These are phyloP conservation scores for Penicillium canariense DNA, from an alignment of 495 filamentous ascomycete species.

Conservation along the genomic window DNA sequence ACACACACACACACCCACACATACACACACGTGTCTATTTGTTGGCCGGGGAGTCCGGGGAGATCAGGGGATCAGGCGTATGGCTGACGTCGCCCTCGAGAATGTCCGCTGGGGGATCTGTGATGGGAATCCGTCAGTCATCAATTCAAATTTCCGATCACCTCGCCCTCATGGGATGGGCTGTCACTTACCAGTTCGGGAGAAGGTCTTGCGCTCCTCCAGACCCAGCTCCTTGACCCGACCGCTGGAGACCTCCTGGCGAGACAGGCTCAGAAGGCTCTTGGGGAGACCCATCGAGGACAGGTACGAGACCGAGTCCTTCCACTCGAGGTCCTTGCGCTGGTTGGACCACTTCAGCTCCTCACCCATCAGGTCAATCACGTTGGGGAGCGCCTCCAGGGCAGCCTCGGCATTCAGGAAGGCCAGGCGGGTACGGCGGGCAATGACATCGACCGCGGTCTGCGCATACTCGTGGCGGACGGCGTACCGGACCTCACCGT, in stretches of 20 bases:
- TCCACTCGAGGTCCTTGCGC: constrained; percentile 83
- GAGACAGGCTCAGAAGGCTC: constrained; percentile 65
- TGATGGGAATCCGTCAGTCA: constrained; percentile 21
- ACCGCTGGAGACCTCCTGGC: constrained; percentile 76
- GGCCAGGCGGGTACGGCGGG: constrained; percentile 80
- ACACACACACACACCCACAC: too few relatives aligned
- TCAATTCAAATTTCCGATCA: background rate
- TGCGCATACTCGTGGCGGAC: constrained; percentile 91
- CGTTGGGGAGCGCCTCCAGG: constrained; percentile 78
- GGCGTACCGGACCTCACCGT: constrained; percentile 91
- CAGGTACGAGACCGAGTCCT: constrained; percentile 71
- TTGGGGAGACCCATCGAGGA: constrained; percentile 85
- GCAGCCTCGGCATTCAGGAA: constrained; percentile 96
- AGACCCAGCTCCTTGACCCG: constrained; percentile 67
- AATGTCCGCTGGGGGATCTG: constrained; percentile 59
- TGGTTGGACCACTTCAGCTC: constrained; percentile 80
- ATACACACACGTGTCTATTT: constrained; percentile 40
- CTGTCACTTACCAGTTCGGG: constrained; percentile 61
- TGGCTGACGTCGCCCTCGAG: constrained; percentile 44
- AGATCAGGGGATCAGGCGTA: constrained; percentile 32
- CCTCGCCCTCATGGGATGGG: too few relatives aligned
- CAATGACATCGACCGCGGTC: constrained; percentile 88
- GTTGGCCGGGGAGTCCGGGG: constrained; percentile 42
- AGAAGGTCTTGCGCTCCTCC: constrained; percentile 68
- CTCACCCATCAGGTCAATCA: constrained; percentile 91